Evolutionary conservation across 768 basidiomycete species (phyloP).

Genomic region (Kwoniella europaea): DNA sequence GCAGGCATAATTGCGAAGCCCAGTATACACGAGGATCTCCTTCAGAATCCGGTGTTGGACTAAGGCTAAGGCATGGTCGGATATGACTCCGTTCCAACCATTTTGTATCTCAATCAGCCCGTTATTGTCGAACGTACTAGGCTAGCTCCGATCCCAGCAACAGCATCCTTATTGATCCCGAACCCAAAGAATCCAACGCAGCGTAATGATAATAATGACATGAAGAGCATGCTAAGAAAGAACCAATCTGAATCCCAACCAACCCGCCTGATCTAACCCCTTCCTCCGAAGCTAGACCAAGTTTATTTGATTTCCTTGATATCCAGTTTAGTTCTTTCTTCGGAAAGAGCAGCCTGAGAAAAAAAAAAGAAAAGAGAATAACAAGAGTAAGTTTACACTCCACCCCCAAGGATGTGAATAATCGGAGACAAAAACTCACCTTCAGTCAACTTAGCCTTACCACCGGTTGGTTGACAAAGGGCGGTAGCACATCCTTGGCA

Average conservation of each 20-base stretch:
- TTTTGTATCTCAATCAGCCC: too few species aligned
- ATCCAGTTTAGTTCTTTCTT: slow-evolving; percentile 68
- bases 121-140: background rate
- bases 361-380: background rate
- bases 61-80: too few species aligned
- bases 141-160: background rate
- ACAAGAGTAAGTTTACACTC: background rate
- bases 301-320: slow-evolving; percentile 18
- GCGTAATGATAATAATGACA: slow-evolving; percentile 28
- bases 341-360: slow-evolving; percentile 90
- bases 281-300: slow-evolving; percentile 17
- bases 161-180: background rate
- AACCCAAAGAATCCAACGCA: background rate
- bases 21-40: too few species aligned
- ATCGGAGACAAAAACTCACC: slow-evolving; percentile 65
- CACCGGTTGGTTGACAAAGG: slow-evolving; percentile 97
- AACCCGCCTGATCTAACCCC: slow-evolving; percentile 12
- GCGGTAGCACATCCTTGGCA: slow-evolving; percentile 91
- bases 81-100: too few species aligned
- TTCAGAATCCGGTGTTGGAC: too few species aligned
- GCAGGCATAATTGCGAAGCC: too few species aligned
- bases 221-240: slow-evolving; percentile 28
- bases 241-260: slow-evolving; percentile 24
- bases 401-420: background rate
- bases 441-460: slow-evolving; percentile 96